Evolutionary conservation across 495 filamentous ascomycete genomes (phyloP), one percentile per base, ranked within the genome.

Genomic region (Annulohypoxylon stygium): DNA sequence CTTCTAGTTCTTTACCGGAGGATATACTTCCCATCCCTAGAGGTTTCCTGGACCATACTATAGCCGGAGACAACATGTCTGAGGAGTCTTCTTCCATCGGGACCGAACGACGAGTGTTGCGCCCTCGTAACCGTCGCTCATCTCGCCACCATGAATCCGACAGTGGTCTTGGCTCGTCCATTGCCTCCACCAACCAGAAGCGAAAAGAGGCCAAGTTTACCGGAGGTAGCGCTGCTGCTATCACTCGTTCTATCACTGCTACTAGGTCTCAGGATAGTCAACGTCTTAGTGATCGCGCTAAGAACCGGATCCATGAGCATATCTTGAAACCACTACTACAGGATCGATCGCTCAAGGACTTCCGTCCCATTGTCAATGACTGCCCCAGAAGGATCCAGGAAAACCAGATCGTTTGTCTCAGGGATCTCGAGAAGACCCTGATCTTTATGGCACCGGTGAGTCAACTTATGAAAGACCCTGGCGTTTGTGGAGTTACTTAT

Each of bases 351-450:
- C 85, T 95, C 58, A 91, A 93, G 80, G 89, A 91, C 36, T 97
- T 95, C 81, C 93, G 93, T 75, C 86, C 90, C 60, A 86, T 97
- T 61, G 86, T 96, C 54, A 83, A 90, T 63, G 89, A 92, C 73
- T 89, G 93, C 73, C 93, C 93, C 7, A 81, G 85, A 69, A 92
- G 92, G 73, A 93, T 97, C 75, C 88, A 89, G 33, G 87, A 90
- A 55, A 93, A 93, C 71, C 89, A 94, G 70, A 94, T 97, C 67
- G 87, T 90, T 67, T 96, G 91, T 82, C 88, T 97, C 9, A 86
- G 94, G 77, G 94, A 97, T 79, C 86, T 97, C 30, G 94, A 97
- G 82, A 97, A 97, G 87, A 93, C 92, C 11, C 82, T 97, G 54
- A 86, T 97, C 72, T 93, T 91, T 80, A 85, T 95, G 68, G 93